These are phyloP conservation scores for Pseudohyphozyma bogoriensis DNA, from an alignment of 768 basidiomycete species.

Conservation along the genomic window DNA sequence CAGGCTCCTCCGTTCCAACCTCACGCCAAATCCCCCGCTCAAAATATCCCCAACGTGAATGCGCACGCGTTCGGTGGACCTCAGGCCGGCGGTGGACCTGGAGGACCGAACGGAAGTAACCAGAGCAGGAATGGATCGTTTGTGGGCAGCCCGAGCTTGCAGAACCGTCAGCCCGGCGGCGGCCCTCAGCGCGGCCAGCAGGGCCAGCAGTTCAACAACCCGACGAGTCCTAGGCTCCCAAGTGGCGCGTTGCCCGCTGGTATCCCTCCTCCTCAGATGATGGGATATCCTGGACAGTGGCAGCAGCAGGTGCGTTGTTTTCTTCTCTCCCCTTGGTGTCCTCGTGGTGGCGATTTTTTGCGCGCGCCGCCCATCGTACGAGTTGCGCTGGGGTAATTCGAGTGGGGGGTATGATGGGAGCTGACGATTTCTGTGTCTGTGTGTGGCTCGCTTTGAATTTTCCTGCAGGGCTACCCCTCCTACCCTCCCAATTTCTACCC, in stretches of 20 bases:
- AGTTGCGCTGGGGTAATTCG: too few relatives aligned
- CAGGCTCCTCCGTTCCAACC: not conserved
- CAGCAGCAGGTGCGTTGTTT: conserved; percentile 4
- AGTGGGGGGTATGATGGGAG: not conserved
- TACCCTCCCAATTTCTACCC: conserved; percentile 2
- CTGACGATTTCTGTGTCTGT: not conserved
- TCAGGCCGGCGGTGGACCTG: conserved; percentile 18
- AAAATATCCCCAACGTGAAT: conserved; percentile 28
- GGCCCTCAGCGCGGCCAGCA: conserved; percentile 5
- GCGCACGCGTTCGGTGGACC: too few relatives aligned
- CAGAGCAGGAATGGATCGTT: conserved; percentile 18
- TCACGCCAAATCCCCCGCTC: conserved; percentile 22
- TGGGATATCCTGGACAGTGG: conserved; percentile 14
- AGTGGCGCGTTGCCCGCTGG: too few relatives aligned
- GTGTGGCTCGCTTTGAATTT: not conserved
- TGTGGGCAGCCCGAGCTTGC: conserved; percentile 17
- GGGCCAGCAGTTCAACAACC: conserved; percentile 11
- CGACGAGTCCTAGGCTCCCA: conserved; percentile 23
- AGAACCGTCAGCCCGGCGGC: not conserved
- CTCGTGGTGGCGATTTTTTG: too few relatives aligned
- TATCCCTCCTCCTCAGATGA: conserved; percentile 5
- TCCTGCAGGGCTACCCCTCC: not conserved
- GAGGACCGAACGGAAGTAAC: conserved; percentile 10
- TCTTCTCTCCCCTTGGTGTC: too few relatives aligned
- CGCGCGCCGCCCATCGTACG: too few relatives aligned